A percentile compares a stretch with the other conserved stretches of the same genome.
Conservation (phyloP, 129 eudicot species). For the Saposhnikovia divaricata region DNA sequence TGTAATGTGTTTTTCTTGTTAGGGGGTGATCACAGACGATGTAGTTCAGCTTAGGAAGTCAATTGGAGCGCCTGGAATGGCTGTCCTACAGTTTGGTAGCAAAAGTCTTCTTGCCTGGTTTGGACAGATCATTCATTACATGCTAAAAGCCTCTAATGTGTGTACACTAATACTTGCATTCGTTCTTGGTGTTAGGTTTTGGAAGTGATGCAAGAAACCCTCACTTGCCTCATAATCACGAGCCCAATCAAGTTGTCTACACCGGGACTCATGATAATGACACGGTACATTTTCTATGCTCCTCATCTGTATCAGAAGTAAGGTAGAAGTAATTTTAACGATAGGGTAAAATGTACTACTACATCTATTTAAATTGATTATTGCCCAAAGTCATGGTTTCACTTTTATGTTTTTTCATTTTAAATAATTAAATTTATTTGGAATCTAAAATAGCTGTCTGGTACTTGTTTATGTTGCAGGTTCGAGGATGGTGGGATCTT, state of each 20-base stretch:
- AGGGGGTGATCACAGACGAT: constrained; percentile 98
- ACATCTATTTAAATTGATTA: background rate
- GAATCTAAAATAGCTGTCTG: background rate
- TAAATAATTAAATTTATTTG: background rate
- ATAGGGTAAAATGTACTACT: background rate
- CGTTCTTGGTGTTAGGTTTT: constrained; percentile 42
- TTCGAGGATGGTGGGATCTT: constrained; percentile 86
- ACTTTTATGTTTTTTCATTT: background rate
- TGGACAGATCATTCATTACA: background rate
- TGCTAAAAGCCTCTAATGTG: background rate
- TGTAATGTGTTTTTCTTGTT: constrained; percentile 20
- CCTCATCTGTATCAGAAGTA: background rate
- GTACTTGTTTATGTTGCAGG: constrained; percentile 27
- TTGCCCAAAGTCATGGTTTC: background rate
- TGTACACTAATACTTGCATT: constrained; percentile 1
- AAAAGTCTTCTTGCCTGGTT: constrained; percentile 11
- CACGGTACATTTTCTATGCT: constrained; percentile 43
- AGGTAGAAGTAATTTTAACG: background rate
- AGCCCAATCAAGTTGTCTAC: constrained; percentile 84
- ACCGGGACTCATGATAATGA: constrained; percentile 99
- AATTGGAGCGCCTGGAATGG: constrained; percentile 98
- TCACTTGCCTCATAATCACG: constrained; percentile 94
- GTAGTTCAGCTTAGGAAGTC: constrained; percentile 86
- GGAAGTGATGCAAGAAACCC: constrained; percentile 98
- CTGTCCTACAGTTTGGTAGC: constrained; percentile 94